Percentiles rank a stretch among this genome's conserved stretches.
phyloP scores from a whole-genome alignment of 306 rosid genomes.

The Nissolia schottii region DNA sequence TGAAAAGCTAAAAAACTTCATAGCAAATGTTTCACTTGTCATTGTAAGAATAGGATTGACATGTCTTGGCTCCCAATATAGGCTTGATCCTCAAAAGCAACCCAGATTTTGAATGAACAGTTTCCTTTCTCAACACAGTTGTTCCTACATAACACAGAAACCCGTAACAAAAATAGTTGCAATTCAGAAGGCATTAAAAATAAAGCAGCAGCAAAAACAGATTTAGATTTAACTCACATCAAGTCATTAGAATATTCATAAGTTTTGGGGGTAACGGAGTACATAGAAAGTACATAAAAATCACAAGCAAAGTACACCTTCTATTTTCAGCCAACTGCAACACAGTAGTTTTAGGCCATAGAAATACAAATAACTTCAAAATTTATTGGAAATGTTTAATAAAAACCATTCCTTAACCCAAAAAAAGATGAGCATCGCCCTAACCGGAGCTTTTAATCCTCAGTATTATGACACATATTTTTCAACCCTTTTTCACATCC shows the following conservation, averaged over 20 bases:
- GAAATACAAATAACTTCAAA: not conserved
- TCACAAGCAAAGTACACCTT: not conserved
- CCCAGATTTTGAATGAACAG: constrained; percentile 37
- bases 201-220: not conserved
- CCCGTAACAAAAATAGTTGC: constrained; percentile 11
- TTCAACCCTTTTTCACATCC: not conserved
- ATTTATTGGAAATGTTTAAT: not conserved
- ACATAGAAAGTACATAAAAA: not conserved
- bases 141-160: constrained; percentile 39
- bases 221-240: not conserved
- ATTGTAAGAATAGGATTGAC: constrained; percentile 38
- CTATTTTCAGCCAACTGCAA: not conserved
- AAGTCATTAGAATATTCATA: not conserved
- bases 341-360: not conserved
- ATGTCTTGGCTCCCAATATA: constrained; percentile 25
- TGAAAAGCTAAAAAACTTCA: constrained; percentile 47
- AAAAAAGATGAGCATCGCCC: not conserved
- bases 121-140: constrained; percentile 37
- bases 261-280: not conserved
- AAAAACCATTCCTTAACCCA: not conserved
- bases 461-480: not conserved
- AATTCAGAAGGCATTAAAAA: constrained; percentile 25
- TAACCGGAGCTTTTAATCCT: not conserved
- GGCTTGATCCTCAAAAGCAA: constrained; percentile 38
- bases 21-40: constrained; percentile 52